These are phyloP conservation scores for Atalantia buxifolia DNA, from an alignment of 345 rosid species.

Conservation along the genomic window DNA sequence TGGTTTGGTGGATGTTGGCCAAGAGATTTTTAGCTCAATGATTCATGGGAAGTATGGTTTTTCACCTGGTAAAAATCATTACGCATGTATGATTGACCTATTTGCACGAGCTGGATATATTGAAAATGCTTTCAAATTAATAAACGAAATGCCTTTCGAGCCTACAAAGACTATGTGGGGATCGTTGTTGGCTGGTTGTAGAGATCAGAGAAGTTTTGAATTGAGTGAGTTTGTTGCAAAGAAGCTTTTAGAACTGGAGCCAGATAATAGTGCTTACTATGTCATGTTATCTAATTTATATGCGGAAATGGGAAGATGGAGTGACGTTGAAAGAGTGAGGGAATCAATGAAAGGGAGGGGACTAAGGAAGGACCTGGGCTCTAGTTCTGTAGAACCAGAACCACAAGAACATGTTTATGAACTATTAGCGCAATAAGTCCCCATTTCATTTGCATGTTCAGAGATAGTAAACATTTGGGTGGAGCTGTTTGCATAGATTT, in stretches of 20 bases:
- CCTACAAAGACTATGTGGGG: slow-evolving; percentile 56
- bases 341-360: slow-evolving; percentile 39
- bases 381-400: slow-evolving; percentile 31
- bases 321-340: slow-evolving; percentile 35
- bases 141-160: slow-evolving; percentile 45
- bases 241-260: slow-evolving; percentile 53
- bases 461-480: background rate
- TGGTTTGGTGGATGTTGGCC: slow-evolving; percentile 38
- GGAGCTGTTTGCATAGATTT: background rate
- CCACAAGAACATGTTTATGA: slow-evolving; percentile 12
- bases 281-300: slow-evolving; percentile 40
- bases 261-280: slow-evolving; percentile 40
- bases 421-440: background rate
- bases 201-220: slow-evolving; percentile 37
- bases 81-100: slow-evolving; percentile 47
- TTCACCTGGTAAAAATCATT: slow-evolving; percentile 42
- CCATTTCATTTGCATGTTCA: slow-evolving; percentile 1
- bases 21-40: slow-evolving; percentile 37
- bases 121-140: slow-evolving; percentile 36
- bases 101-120: slow-evolving; percentile 37
- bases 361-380: slow-evolving; percentile 38
- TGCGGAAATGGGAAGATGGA: slow-evolving; percentile 54
- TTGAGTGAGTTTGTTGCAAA: slow-evolving; percentile 41
- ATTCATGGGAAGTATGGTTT: slow-evolving; percentile 42
- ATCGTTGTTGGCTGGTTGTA: slow-evolving; percentile 42